These are phyloP conservation scores for Plasmodium ovale DNA, from an alignment of 169 alveolate species.

Conservation along the genomic window DNA sequence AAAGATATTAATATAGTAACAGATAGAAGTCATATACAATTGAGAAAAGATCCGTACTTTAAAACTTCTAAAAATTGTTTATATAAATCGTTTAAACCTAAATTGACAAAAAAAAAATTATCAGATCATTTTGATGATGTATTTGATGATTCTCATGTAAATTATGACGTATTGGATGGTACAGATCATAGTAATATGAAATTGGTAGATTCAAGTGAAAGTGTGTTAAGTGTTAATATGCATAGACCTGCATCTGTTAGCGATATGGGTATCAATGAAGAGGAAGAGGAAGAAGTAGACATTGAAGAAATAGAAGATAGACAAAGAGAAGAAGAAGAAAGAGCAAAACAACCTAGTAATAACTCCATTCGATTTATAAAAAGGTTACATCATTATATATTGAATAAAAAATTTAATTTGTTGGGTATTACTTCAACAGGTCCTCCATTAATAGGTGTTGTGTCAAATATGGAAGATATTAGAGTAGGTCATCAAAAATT, in stretches of 20 bases:
- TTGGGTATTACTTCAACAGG: conserved; percentile 21
- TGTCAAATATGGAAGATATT: conserved; percentile 54
- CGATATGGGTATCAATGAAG: no score
- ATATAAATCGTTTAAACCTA: conserved; percentile 13
- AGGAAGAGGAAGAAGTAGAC: not conserved
- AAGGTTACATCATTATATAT: conserved; percentile 45
- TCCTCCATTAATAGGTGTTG: conserved; percentile 46
- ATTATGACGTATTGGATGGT: not conserved
- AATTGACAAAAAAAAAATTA: not conserved
- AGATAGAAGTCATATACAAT: conserved; percentile 27
- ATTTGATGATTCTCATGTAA: conserved; percentile 27
- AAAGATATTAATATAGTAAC: conserved; percentile 31
- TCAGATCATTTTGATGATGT: conserved; percentile 43
- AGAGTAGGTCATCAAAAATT: conserved; percentile 61
- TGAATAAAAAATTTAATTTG: conserved; percentile 50
- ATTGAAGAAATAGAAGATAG: not conserved
- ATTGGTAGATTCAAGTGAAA: no score
- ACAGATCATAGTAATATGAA: no score
- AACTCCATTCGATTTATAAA: conserved; percentile 3
- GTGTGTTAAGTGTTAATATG: no score
- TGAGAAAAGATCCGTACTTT: conserved; percentile 50
- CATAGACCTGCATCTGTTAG: no score
- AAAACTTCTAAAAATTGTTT: conserved; percentile 13
- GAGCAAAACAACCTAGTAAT: not conserved
- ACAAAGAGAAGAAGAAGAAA: not conserved